phyloP scores from a whole-genome alignment of 257 asterid genomes.

The Nicotiana tomentosiformis region DNA sequence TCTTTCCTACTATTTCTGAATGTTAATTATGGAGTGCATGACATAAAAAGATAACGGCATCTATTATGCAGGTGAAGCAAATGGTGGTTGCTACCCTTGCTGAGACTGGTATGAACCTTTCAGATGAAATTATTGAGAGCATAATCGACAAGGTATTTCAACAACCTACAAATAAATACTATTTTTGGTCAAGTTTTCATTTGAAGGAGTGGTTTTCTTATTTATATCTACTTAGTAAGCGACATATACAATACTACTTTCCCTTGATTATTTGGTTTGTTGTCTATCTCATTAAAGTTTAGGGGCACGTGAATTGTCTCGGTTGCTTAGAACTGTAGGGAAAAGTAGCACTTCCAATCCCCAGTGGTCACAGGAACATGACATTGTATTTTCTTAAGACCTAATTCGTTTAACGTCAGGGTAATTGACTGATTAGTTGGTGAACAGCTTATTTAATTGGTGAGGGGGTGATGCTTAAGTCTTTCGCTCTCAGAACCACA shows the following conservation, averaged over 20 bases:
- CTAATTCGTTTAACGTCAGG: too few species aligned
- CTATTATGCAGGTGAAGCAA: slow-evolving; percentile 23
- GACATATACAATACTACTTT: not conserved
- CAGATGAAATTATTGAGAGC: slow-evolving; percentile 78
- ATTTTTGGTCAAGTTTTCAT: not conserved
- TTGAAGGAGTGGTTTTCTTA: not conserved
- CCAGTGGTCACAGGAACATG: not conserved
- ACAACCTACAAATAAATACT: not conserved
- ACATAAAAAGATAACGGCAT: not conserved
- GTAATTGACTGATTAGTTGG: too few species aligned
- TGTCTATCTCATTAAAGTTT: not conserved
- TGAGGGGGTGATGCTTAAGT: not conserved
- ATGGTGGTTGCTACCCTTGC: slow-evolving; percentile 33
- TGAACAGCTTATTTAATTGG: not conserved
- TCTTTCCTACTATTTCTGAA: not conserved
- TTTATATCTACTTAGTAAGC: not conserved
- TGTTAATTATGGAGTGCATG: not conserved
- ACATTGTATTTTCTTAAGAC: not conserved
- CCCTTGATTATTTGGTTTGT: not conserved
- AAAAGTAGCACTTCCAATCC: not conserved
- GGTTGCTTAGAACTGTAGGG: not conserved
- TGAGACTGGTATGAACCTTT: slow-evolving; percentile 27
- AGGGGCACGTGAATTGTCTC: not conserved
- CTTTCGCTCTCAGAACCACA: not conserved
- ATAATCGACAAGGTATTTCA: slow-evolving; percentile 82